These are phyloP conservation scores for Starmera pachycereana DNA, from an alignment of 805 yeast species.

Conservation along the genomic window DNA sequence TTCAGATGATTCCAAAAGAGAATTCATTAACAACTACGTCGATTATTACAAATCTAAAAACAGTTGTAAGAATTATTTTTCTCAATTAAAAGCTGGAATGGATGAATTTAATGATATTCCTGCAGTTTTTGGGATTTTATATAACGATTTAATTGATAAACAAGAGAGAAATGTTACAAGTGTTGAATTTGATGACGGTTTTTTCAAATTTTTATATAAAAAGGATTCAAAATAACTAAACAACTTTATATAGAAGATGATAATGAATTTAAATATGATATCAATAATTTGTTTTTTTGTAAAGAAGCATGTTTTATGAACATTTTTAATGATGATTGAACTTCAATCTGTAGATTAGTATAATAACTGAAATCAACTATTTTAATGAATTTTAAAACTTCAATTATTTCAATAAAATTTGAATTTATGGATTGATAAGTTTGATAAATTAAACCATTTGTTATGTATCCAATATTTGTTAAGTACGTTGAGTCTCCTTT, in stretches of 20 bases:
- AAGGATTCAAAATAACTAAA: background rate
- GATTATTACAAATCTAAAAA: slow-evolving; percentile 22
- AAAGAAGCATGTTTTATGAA: slow-evolving; percentile 5
- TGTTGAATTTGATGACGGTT: slow-evolving; percentile 14
- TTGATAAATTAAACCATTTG: slow-evolving; percentile 9
- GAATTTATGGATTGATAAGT: slow-evolving; percentile 7
- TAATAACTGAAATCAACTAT: background rate
- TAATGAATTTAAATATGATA: slow-evolving; percentile 3
- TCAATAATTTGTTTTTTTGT: slow-evolving; percentile 4
- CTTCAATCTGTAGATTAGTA: background rate
- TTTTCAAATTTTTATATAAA: background rate
- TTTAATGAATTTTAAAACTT: background rate
- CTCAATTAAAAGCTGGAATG: slow-evolving; percentile 25
- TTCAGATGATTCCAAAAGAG: slow-evolving; percentile 15
- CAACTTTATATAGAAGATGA: background rate
- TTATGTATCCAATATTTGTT: slow-evolving; percentile 7
- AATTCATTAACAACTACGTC: slow-evolving; percentile 20
- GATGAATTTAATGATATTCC: slow-evolving; percentile 27
- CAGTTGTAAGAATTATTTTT: slow-evolving; percentile 25
- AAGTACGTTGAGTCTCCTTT: slow-evolving; percentile 7
- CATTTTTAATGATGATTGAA: background rate
- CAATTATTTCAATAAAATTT: background rate
- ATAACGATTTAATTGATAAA: slow-evolving; percentile 22
- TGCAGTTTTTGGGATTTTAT: slow-evolving; percentile 27
- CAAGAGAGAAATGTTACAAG: slow-evolving; percentile 6